Conservation (phyloP, 441 rosid genomes). For the Gossypium davidsonii region DNA sequence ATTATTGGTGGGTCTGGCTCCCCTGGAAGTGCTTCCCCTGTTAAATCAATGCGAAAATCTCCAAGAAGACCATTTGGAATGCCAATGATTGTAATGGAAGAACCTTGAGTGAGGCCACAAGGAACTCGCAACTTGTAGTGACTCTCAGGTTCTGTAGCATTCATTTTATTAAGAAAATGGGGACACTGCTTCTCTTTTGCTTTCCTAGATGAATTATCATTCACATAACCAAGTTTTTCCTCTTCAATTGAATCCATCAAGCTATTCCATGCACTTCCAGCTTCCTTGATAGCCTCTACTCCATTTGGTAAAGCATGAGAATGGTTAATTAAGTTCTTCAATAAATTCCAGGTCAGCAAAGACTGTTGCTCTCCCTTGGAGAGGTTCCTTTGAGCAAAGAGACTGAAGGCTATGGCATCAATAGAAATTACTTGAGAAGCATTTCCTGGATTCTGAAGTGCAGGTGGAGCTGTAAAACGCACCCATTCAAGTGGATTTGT, state of each 20-base stretch:
- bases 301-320: slow-evolving; percentile 67
- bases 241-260: slow-evolving; percentile 65
- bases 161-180: slow-evolving; percentile 71
- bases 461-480: slow-evolving; percentile 41
- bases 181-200: slow-evolving; percentile 79
- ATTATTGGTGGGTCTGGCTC: slow-evolving; percentile 96
- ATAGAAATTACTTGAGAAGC: slow-evolving; percentile 55
- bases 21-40: slow-evolving; percentile 92
- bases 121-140: slow-evolving; percentile 56
- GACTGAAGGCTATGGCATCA: slow-evolving; percentile 39
- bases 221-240: slow-evolving; percentile 40
- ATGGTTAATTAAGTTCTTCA: slow-evolving; percentile 53
- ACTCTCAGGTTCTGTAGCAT: slow-evolving; percentile 49
- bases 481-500: slow-evolving; percentile 79
- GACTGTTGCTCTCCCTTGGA: slow-evolving; percentile 58
- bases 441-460: slow-evolving; percentile 44
- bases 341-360: slow-evolving; percentile 66
- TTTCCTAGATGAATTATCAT: slow-evolving; percentile 41
- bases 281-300: slow-evolving; percentile 87
- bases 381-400: slow-evolving; percentile 58
- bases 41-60: slow-evolving; percentile 70
- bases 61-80: slow-evolving; percentile 86
- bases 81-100: slow-evolving; percentile 83
- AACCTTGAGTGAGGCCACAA: slow-evolving; percentile 94
- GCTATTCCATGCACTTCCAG: slow-evolving; percentile 71